Percentiles rank a stretch among this genome's conserved stretches.
Conservation (phyloP, 2,329 filamentous ascomycete species). For the Cercospora zeae-maydis region DNA sequence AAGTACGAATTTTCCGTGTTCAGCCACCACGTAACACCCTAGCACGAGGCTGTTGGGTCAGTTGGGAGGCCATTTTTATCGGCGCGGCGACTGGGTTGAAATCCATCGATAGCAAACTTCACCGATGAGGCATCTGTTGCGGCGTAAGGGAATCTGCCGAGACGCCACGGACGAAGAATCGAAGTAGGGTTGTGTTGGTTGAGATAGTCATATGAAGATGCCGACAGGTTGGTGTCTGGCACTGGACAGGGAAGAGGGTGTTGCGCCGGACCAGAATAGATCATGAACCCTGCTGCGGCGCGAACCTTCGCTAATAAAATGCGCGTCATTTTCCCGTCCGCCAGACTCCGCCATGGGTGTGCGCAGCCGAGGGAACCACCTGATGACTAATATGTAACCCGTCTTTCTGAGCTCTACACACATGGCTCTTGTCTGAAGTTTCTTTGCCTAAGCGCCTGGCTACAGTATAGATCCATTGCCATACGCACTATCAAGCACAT, state of each 20-base stretch:
- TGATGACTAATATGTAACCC: no score
- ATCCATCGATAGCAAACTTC: not conserved
- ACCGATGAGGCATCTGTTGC: not conserved
- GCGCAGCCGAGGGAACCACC: not conserved
- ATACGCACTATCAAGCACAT: no score
- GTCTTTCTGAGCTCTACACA: not conserved
- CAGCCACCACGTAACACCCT: not conserved
- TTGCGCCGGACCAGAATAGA: not conserved
- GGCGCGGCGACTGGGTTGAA: not conserved
- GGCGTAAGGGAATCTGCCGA: not conserved
- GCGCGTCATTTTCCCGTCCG: not conserved
- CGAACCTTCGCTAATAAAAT: constrained; percentile 1
- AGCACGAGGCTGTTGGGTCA: not conserved
- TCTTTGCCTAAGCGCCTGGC: no score
- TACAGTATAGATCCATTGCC: no score
- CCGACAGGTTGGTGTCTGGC: not conserved
- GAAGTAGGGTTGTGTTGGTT: not conserved
- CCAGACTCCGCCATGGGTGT: not conserved
- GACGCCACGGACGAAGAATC: not conserved
- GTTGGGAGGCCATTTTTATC: not conserved
- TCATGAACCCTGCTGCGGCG: not conserved
- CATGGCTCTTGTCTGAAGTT: not conserved
- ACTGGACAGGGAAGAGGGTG: constrained; percentile 1
- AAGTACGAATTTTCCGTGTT: not conserved
- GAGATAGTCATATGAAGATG: not conserved